phyloP scores from a whole-genome alignment of 257 asterid genomes.

The Solanum ahanhuiri region DNA sequence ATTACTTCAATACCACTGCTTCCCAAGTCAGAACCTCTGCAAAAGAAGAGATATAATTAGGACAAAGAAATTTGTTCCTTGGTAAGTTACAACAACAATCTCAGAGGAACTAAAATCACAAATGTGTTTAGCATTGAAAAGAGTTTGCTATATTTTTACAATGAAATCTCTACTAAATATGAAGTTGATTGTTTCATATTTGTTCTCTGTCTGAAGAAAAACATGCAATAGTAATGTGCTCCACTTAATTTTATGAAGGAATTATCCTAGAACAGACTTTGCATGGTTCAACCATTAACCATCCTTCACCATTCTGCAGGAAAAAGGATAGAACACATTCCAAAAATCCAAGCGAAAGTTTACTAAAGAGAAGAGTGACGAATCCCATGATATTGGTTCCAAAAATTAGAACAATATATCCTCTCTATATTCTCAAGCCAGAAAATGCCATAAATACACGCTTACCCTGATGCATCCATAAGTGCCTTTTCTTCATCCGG shows the following conservation, averaged over 20 bases:
- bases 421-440: neutral
- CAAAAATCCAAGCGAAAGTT: neutral
- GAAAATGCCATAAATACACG: constrained; percentile 7
- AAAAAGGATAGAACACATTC: neutral
- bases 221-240: neutral
- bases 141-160: neutral
- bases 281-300: neutral
- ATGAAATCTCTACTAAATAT: neutral
- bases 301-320: neutral
- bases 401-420: neutral
- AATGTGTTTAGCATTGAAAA: neutral
- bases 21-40: constrained; percentile 47
- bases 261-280: neutral
- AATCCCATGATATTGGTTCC: neutral
- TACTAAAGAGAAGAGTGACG: neutral
- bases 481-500: constrained; percentile 71
- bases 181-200: neutral
- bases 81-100: neutral
- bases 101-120: neutral
- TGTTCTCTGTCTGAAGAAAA: neutral
- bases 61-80: neutral
- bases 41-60: neutral
- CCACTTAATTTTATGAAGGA: neutral
- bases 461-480: constrained; percentile 57
- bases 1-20: too few relatives aligned